Percentiles rank a stretch among this genome's conserved stretches.
These are phyloP conservation scores for Alternaria triticimaculans DNA, from an alignment of 2,329 filamentous ascomycete species.

Conservation along the genomic window DNA sequence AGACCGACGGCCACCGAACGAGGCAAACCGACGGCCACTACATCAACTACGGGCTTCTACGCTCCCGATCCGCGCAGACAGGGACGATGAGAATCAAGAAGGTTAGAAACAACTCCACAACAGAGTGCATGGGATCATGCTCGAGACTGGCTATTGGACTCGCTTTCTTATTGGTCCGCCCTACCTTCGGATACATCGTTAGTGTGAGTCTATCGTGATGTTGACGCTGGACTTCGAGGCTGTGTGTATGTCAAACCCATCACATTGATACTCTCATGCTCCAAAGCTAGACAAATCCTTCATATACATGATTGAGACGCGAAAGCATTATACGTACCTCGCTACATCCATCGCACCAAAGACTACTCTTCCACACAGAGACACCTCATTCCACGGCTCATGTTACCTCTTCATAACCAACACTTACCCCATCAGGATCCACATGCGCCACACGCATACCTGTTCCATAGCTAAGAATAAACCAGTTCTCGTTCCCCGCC, in stretches of 20 bases:
- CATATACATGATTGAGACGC: not conserved
- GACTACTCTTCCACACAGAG: not conserved
- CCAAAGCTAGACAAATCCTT: not conserved
- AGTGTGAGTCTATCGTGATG: no score
- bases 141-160: not conserved
- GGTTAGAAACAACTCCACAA: not conserved
- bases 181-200: not conserved
- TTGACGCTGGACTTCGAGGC: not conserved
- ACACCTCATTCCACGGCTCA: not conserved
- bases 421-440: not conserved
- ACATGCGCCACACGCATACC: not conserved
- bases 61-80: constrained; percentile 1
- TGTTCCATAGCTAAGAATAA: not conserved
- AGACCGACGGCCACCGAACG: not conserved
- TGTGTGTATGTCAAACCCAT: not conserved
- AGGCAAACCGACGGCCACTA: not conserved
- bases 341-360: not conserved
- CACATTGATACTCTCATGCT: not conserved
- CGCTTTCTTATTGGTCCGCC: not conserved
- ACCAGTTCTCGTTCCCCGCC: not conserved
- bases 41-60: not conserved
- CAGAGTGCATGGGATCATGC: not conserved
- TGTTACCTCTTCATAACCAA: not conserved
- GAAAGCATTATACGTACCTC: not conserved
- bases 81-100: not conserved